Evolutionary conservation across 2,329 filamentous ascomycete genomes (phyloP), one percentile per base, ranked within the genome.

Genomic region (Dichotomopilus funicola): DNA sequence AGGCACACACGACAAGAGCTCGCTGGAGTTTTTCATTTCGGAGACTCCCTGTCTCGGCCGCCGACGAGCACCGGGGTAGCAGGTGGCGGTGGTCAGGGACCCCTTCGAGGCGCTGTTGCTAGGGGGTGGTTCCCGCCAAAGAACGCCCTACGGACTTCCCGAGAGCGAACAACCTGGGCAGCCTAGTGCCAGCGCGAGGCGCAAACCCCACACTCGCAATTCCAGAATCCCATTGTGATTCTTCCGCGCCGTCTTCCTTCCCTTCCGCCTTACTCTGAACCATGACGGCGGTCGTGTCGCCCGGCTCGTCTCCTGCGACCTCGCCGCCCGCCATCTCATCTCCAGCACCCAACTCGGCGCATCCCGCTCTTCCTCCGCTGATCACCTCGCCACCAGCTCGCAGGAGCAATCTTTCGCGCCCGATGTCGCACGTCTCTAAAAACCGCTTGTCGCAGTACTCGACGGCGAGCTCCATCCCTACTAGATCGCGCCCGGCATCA

Each of bases 391-490:
- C 80, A 56, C 72, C 76, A 53, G 69, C 78, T 60, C 83, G 80
- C 66, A 79, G 81, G 68, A 77, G 85, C 67, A 80, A 76, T 65
- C 71, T 81, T 57, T 78, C 85, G 65, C 76, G 84, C 63, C 86
- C 88, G 63, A 80, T 82, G 71, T 90, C 88, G 66, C 88, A 90
- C 67, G 88, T 85, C 65, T 86, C 87, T 60, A 91, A 85, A 72
- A 88, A 89, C 68, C 83, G 91, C 55, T 77, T 95, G 65, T 95
- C 91, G 60, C 88, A 89, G 67, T 92, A 91, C 74, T 94, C 89
- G 60, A 85, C 79, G 65, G 75, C 61, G 31, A 54, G 82, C 57
- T 91, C 89, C 12, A 78, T 77, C 57, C 80, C 80, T 50, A 79
- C 81, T 59, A 82, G 86, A 59, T 95, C 91, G 61, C 85, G 90